Base-by-base conservation (phyloP, 768 basidiomycete species). In the Dioszegia crocea region DNA sequence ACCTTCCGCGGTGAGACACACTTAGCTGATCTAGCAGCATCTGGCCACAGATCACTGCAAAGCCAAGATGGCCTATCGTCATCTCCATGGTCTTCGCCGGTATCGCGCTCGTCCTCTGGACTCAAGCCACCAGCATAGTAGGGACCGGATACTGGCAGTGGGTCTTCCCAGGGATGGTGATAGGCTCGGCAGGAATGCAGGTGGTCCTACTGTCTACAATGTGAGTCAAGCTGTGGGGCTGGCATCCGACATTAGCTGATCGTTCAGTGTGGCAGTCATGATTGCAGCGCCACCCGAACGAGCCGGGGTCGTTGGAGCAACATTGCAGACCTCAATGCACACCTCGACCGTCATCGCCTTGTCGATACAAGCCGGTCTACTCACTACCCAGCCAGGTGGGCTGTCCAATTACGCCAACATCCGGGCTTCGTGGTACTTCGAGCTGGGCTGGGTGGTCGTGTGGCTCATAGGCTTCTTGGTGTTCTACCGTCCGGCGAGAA, bases 311-410 rank as follows among this genome's bases (percentile, higher is more conserved):
- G 66, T 59, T 1, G 65, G 67, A 5, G 72, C 66, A 0, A 44
- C 68, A 38, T 53, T 71, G 14, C 66, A 68, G 45, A 57, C 58
- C 0, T 51, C 64, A 21, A 46, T 63, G 14, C 71, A 73, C 38
- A 44, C 62, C 1, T 64, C 64, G 5, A 52, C 52, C 27, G 63
- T 66, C 11, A 56, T 71, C 47, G 59, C 88, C 31, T 88, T 88
- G 78, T 86, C 88, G 2, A 77, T 82, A 53, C 63, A 64, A 54
- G 66, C 60, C 17, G 63, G 58, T 12, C 47, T 67, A 6, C 48
- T 61, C 50, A 62, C 66, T 0, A 53, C 65, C 45, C 43, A 58
- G 12, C 57, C 60, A 23, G 64, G 62, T 21, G 57, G 47, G 1
- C 24, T 62, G 12, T 19, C 31, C 29, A 61, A 68, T 33, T 64